These are phyloP conservation scores for Coemansia sp. DNA, from an alignment of 192 early-diverging fungal species.

Conservation along the genomic window DNA sequence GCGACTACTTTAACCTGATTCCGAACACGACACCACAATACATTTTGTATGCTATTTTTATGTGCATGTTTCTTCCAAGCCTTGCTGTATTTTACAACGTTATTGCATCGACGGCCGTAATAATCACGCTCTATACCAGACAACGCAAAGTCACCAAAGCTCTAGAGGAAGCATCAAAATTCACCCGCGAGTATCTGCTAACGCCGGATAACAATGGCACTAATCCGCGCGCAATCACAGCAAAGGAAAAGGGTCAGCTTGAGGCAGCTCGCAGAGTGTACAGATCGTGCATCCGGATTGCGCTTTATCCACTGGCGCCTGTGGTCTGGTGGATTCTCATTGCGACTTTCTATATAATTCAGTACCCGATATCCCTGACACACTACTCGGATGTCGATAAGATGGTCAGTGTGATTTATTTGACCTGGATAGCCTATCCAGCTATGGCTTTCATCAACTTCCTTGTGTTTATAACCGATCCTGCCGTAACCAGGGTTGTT, in stretches of 20 bases:
- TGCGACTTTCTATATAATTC: slow-evolving; percentile 16
- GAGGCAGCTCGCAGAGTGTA: slow-evolving; percentile 33
- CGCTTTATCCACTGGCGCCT: slow-evolving; percentile 34
- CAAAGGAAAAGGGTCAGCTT: slow-evolving; percentile 24
- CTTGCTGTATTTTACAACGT: slow-evolving; percentile 37
- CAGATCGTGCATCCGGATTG: slow-evolving; percentile 41
- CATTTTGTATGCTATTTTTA: slow-evolving; percentile 19
- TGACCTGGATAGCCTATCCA: slow-evolving; percentile 20
- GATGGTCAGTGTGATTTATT: background rate
- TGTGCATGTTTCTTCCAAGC: slow-evolving; percentile 15
- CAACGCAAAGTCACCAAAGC: slow-evolving; percentile 21
- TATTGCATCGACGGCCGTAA: slow-evolving; percentile 14
- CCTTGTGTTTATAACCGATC: slow-evolving; percentile 36
- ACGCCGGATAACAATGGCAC: background rate
- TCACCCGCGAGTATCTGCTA: slow-evolving; percentile 9
- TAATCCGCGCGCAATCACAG: slow-evolving; percentile 1
- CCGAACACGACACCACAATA: slow-evolving; percentile 13
- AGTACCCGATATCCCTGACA: slow-evolving; percentile 30
- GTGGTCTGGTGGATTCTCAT: slow-evolving; percentile 21
- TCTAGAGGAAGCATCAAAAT: slow-evolving; percentile 9
- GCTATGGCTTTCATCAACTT: slow-evolving; percentile 23
- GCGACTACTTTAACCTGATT: slow-evolving; percentile 18
- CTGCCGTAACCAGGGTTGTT: slow-evolving; percentile 21
- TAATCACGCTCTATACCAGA: slow-evolving; percentile 25
- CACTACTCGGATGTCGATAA: slow-evolving; percentile 11